Evolutionary conservation across 2,329 filamentous ascomycete genomes (phyloP), one percentile per base, ranked within the genome.

Genomic region (Fusarium pilosicola): DNA sequence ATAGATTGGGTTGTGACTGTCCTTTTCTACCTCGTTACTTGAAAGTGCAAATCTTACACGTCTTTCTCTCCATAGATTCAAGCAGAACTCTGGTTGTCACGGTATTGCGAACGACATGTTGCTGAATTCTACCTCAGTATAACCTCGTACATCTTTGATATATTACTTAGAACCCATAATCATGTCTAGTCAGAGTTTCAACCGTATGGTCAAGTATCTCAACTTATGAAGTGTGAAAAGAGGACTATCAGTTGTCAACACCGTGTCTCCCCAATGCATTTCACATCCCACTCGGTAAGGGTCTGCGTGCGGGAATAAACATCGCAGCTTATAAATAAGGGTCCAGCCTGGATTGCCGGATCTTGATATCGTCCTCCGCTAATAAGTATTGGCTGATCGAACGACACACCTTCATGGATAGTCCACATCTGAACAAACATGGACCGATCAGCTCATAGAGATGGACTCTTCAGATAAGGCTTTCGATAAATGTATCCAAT

Each of bases 401-500:
- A 48, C 54, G 34, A 45, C 39, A 59, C 13, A 41, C 28, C 38
- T 59, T 46, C 32, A 8, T 14, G n/a, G 41, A 17, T 32, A n/a
- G 44, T 51, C 44, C 38, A 45, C 34, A 56, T 56, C 30, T 48
- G 30, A 20, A 24, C 26, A 28, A 52, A 48, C 13, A 26, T 34
- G 39, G 26, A 61, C 24, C 36, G 34, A 57, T 70, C 45, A 62
- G 57, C 9, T 42, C 66, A 70, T n/a, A 17, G 28, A 24, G 20
- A 44, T 13, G 24, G 13, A 45, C 20, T 44, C 38, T n/a, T 30
- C 26, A 66, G 60, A 34, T 22, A 42, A 45, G 48, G n/a, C 54
- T 22, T 51, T 65, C 55, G 54, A 63, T 49, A 73, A 60, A 55
- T 38, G 1, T 32, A 22, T 15, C 66, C 68, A 70, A 70, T 70